Percentiles rank a stretch among this genome's conserved stretches.
phyloP scores from a whole-genome alignment of 208 protist species.

The Entamoeba nuttalli region DNA sequence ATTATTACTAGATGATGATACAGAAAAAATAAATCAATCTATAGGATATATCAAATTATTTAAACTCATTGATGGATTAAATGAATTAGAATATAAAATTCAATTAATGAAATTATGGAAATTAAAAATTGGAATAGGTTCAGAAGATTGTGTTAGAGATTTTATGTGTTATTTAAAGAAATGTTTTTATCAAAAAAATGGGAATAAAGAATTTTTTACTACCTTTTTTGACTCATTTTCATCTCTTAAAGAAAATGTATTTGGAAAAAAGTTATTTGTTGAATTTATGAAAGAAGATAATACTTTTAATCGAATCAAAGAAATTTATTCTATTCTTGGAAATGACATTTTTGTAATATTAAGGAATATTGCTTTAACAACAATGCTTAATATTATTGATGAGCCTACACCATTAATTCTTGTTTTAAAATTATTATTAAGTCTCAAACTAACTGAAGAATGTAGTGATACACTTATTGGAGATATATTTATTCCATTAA shows the following conservation, averaged over 20 bases:
- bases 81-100: background rate
- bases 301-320: background rate
- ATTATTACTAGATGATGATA: background rate
- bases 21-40: background rate
- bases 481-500: background rate
- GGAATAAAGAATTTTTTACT: background rate
- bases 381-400: background rate
- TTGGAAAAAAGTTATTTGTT: background rate
- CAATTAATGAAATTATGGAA: background rate
- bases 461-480: background rate
- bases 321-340: background rate
- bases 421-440: background rate
- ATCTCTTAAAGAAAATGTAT: background rate
- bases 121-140: background rate
- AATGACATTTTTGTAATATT: background rate
- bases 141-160: background rate
- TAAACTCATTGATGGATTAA: background rate
- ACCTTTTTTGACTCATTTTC: background rate
- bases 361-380: background rate
- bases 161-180: background rate
- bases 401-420: background rate
- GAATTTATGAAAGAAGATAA: background rate
- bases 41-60: background rate
- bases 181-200: background rate
- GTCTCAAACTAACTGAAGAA: background rate